These are phyloP conservation scores for Schwanniomyces yamadae DNA, from an alignment of 805 yeast species.

Conservation along the genomic window DNA sequence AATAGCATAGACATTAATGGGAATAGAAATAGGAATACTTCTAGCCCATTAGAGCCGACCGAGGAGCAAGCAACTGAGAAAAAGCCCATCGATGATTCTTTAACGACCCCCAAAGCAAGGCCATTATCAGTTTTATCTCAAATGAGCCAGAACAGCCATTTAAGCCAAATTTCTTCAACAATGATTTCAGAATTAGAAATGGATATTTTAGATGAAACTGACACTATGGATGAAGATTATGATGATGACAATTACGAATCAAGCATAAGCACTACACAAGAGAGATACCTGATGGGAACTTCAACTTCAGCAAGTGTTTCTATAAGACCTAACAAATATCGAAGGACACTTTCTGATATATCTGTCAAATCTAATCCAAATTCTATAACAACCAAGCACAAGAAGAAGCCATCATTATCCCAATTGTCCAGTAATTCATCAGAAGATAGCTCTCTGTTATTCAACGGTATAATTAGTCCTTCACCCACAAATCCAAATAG, in stretches of 20 bases:
- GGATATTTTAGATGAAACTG: slow-evolving; percentile 40
- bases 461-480: slow-evolving; percentile 24
- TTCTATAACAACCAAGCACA: slow-evolving; percentile 16
- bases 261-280: slow-evolving; percentile 33
- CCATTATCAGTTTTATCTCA: slow-evolving; percentile 42
- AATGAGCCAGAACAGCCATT: slow-evolving; percentile 37
- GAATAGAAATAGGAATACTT: slow-evolving; percentile 3
- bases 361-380: slow-evolving; percentile 34
- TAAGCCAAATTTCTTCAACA: slow-evolving; percentile 42
- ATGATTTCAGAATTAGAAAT: slow-evolving; percentile 44
- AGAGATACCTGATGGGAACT: slow-evolving; percentile 8
- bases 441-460: slow-evolving; percentile 25
- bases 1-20: slow-evolving; percentile 9
- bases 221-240: slow-evolving; percentile 37
- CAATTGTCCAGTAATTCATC: slow-evolving; percentile 39
- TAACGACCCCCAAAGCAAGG: slow-evolving; percentile 19
- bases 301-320: slow-evolving; percentile 1
- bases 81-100: not conserved
- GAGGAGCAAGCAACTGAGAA: not conserved
- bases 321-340: slow-evolving; percentile 10
- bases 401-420: slow-evolving; percentile 27
- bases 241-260: slow-evolving; percentile 40
- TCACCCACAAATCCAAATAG: slow-evolving; percentile 12
- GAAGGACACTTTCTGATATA: slow-evolving; percentile 36
- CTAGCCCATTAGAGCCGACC: not conserved